These are phyloP conservation scores for Xylaria scruposa DNA, from an alignment of 495 filamentous ascomycete species.

Conservation along the genomic window DNA sequence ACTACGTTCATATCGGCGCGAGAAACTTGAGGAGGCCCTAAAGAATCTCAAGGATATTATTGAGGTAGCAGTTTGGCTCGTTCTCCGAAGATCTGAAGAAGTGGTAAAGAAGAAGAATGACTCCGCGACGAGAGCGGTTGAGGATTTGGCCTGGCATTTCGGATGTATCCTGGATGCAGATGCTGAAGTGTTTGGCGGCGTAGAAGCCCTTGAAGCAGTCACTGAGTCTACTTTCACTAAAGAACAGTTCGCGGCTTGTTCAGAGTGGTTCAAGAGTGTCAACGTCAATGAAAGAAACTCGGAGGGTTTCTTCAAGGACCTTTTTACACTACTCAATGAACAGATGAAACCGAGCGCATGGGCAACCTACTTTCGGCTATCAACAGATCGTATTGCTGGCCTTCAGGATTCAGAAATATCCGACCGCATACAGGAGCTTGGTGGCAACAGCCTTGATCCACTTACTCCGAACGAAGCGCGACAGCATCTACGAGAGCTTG, in stretches of 20 bases:
- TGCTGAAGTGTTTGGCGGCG: slow-evolving; percentile 18
- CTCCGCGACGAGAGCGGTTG: slow-evolving; percentile 40
- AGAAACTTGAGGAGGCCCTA: not conserved
- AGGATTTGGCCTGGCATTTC: slow-evolving; percentile 27
- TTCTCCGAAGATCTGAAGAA: slow-evolving; percentile 33
- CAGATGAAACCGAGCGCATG: not conserved
- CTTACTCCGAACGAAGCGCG: not conserved
- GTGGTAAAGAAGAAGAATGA: slow-evolving; percentile 17
- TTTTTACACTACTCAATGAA: slow-evolving; percentile 7
- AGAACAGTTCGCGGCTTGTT: not conserved
- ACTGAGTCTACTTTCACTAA: slow-evolving; percentile 10
- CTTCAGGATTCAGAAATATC: slow-evolving; percentile 4
- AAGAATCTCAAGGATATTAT: slow-evolving; percentile 20
- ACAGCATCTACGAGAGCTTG: not conserved
- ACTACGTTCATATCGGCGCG: not conserved
- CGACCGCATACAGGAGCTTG: not conserved
- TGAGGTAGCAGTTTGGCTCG: slow-evolving; percentile 48
- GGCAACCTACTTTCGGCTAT: slow-evolving; percentile 10
- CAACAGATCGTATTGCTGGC: not conserved
- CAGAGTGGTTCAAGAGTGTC: not conserved
- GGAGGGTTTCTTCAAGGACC: not conserved
- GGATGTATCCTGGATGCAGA: slow-evolving; percentile 8
- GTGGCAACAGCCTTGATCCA: not conserved
- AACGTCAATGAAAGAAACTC: not conserved
- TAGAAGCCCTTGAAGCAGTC: slow-evolving; percentile 18